These are phyloP conservation scores for Fusarium illudens DNA, from an alignment of 2,329 filamentous ascomycete genomes.

Conservation along the genomic window DNA sequence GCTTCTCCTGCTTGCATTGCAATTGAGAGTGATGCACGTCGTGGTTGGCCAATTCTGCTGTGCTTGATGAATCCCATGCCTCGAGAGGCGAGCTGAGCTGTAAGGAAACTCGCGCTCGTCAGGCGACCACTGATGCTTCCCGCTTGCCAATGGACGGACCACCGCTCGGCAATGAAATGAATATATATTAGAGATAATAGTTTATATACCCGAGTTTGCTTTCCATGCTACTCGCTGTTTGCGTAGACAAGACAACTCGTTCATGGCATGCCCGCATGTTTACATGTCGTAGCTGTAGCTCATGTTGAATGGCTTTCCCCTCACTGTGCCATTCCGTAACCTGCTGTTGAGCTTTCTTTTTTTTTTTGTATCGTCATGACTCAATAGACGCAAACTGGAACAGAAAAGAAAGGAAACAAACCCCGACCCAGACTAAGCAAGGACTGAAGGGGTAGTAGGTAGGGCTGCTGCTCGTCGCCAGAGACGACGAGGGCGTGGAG, in stretches of 20 bases:
- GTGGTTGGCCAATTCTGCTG: constrained; percentile 18
- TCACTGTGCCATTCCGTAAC: constrained; percentile 36
- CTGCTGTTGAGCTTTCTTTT: constrained; percentile 37
- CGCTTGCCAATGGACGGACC: not conserved
- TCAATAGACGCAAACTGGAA: constrained; percentile 20
- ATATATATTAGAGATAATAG: not conserved
- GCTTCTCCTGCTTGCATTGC: constrained; percentile 18
- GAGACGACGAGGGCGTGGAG: not conserved
- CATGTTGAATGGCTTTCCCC: constrained; percentile 48
- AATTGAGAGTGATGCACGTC: constrained; percentile 8
- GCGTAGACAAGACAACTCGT: constrained; percentile 14
- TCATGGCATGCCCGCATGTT: constrained; percentile 14
- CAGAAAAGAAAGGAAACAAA: constrained; percentile 2
- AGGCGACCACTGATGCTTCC: not conserved
- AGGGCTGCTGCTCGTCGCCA: not conserved
- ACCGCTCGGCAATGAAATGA: not conserved
- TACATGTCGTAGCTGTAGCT: constrained; percentile 40
- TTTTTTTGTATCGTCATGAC: constrained; percentile 34
- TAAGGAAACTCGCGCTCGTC: not conserved
- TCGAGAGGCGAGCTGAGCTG: not conserved
- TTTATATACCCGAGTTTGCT: constrained; percentile 1
- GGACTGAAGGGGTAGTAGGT: not conserved
- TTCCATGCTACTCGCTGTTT: constrained; percentile 11
- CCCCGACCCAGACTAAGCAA: not conserved
- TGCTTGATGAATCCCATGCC: constrained; percentile 14